phyloP scores from a whole-genome alignment of 208 protist species.

The Wallacemonas rigidus region DNA sequence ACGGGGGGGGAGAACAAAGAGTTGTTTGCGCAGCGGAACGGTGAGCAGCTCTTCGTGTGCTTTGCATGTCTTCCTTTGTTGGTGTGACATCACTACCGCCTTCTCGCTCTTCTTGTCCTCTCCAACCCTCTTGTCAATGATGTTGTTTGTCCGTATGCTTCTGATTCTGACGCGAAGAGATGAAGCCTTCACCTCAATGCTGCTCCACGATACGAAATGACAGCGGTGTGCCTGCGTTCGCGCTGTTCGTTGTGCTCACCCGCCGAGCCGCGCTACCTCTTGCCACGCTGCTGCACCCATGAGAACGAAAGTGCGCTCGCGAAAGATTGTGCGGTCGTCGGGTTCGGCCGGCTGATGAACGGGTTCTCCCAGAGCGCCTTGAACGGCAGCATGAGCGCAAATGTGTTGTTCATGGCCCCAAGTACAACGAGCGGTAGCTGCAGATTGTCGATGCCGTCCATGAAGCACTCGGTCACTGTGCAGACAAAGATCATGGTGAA shows the following conservation, averaged over 20 bases:
- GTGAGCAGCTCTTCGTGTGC: too few species aligned
- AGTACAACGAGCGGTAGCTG: conserved; percentile 87
- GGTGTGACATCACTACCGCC: too few species aligned
- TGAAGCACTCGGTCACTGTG: conserved; percentile 85
- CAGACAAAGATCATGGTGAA: conserved; percentile 72
- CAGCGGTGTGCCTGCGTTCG: too few species aligned
- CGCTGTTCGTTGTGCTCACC: neutral
- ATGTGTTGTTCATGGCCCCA: conserved; percentile 64
- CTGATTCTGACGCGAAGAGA: too few species aligned
- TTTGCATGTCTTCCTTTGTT: too few species aligned
- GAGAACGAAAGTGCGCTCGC: conserved; percentile 46
- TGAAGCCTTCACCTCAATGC: too few species aligned
- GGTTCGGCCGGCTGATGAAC: conserved; percentile 42
- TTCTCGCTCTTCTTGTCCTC: too few species aligned
- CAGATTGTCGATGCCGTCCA: conserved; percentile 89
- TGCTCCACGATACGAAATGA: too few species aligned
- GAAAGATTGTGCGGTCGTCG: conserved; percentile 48
- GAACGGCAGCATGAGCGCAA: conserved; percentile 51
- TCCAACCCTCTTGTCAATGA: too few species aligned
- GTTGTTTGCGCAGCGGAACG: too few species aligned
- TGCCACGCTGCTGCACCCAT: conserved; percentile 17
- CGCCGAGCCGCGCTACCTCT: neutral
- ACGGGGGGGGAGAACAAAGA: too few species aligned
- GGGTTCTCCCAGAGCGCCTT: conserved; percentile 56
- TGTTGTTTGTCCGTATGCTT: too few species aligned